phyloP scores from a whole-genome alignment of 176 grass and related monocot genomes.

The Aechmea fasciata region DNA sequence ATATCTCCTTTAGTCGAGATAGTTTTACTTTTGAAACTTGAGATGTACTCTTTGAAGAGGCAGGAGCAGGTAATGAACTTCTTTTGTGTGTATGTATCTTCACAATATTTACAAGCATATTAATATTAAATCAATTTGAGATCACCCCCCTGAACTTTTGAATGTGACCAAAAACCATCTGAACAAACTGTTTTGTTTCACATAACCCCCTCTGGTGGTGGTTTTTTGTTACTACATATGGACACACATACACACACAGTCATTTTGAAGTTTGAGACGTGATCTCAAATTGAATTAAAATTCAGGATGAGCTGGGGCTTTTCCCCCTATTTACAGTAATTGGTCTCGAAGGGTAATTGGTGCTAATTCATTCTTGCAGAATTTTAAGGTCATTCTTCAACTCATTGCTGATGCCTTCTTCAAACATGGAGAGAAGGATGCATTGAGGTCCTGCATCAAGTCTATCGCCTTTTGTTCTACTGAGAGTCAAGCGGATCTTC shows the following conservation, averaged over 20 bases:
- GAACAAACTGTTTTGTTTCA: too few relatives aligned
- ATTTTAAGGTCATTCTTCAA: conserved; percentile 83
- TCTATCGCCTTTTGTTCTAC: conserved; percentile 72
- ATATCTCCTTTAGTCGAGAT: conserved; percentile 82
- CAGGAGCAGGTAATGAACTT: conserved; percentile 69
- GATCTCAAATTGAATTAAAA: too few relatives aligned
- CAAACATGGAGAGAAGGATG: conserved; percentile 92
- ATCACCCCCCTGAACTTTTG: too few relatives aligned
- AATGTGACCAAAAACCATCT: too few relatives aligned
- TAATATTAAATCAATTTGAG: too few relatives aligned
- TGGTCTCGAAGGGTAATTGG: conserved; percentile 4
- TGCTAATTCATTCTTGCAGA: conserved; percentile 30
- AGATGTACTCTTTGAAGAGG: conserved; percentile 84
- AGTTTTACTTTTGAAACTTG: conserved; percentile 80
- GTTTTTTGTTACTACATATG: too few relatives aligned
- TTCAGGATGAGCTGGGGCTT: too few relatives aligned
- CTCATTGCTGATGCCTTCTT: conserved; percentile 87
- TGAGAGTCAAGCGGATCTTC: conserved; percentile 78
- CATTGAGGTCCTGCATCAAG: conserved; percentile 87
- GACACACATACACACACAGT: too few relatives aligned
- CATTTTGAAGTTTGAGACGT: too few relatives aligned
- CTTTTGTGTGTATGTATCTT: neutral
- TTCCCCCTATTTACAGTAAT: too few relatives aligned
- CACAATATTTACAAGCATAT: too few relatives aligned
- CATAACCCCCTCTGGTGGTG: too few relatives aligned